A percentile compares a stretch with the other conserved stretches of the same genome.
Evolutionary conservation across 2,329 filamentous ascomycete species (phyloP).

Genomic region (Septoria linicola): DNA sequence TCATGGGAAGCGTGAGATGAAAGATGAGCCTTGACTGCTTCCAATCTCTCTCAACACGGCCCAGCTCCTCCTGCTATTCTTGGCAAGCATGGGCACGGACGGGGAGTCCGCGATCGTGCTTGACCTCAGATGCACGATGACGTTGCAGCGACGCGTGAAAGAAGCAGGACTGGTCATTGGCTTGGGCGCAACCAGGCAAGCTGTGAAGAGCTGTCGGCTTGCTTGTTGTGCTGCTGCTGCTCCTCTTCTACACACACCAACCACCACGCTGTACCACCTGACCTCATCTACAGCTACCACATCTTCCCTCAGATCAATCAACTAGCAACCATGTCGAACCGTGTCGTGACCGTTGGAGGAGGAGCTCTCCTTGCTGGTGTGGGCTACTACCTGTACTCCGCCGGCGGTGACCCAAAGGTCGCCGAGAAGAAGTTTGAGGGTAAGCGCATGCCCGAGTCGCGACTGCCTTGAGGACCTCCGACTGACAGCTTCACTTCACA

Average conservation of each 20-base stretch:
- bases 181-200: too few relatives aligned
- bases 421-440: slow-evolving; percentile 87
- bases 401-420: slow-evolving; percentile 75
- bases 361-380: slow-evolving; percentile 63
- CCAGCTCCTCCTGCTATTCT: too few relatives aligned
- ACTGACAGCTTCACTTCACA: slow-evolving; percentile 40
- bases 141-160: too few relatives aligned
- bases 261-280: background rate
- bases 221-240: background rate
- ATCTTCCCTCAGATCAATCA: background rate
- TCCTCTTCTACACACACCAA: background rate
- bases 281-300: background rate
- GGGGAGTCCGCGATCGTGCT: too few relatives aligned
- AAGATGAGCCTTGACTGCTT: too few relatives aligned
- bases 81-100: too few relatives aligned
- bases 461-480: background rate
- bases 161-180: too few relatives aligned
- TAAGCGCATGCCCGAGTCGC: slow-evolving; percentile 57
- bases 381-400: slow-evolving; percentile 88
- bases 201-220: background rate
- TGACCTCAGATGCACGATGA: too few relatives aligned
- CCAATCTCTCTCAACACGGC: too few relatives aligned
- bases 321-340: slow-evolving; percentile 27
- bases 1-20: too few relatives aligned
- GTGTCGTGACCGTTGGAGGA: slow-evolving; percentile 42